Percentiles rank a stretch among this genome's conserved stretches.
These are phyloP conservation scores for Penicillium sp. DNA, from an alignment of 2,329 filamentous ascomycete genomes.

Conservation along the genomic window DNA sequence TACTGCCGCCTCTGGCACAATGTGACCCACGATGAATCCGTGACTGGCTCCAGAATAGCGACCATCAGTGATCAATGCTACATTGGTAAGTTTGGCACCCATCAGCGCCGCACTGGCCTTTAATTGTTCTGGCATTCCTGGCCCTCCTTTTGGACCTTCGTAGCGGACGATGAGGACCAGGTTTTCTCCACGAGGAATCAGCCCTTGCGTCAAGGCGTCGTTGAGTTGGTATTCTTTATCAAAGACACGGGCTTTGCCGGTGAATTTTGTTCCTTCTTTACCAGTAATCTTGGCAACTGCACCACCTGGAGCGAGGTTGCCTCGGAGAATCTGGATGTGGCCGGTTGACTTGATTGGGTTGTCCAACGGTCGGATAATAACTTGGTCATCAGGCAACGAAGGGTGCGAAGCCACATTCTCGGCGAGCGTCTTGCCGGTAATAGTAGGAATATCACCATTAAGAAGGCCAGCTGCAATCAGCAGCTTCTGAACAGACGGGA, in stretches of 20 bases:
- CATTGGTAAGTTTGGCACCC: constrained; percentile 84
- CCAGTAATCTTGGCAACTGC: constrained; percentile 96
- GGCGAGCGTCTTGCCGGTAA: constrained; percentile 82
- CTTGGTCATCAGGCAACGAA: constrained; percentile 75
- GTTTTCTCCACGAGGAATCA: constrained; percentile 76
- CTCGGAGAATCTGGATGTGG: constrained; percentile 85
- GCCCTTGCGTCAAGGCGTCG: constrained; percentile 71
- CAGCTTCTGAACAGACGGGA: constrained; percentile 83
- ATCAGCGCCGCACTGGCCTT: constrained; percentile 88
- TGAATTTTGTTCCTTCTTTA: constrained; percentile 86
- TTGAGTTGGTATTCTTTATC: constrained; percentile 84
- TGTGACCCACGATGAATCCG: constrained; percentile 92
- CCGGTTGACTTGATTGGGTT: constrained; percentile 87
- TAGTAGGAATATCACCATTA: constrained; percentile 77
- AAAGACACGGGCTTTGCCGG: constrained; percentile 80
- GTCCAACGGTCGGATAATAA: constrained; percentile 78
- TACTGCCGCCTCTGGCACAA: constrained; percentile 85
- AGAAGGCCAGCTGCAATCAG: constrained; percentile 77
- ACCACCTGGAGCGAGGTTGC: constrained; percentile 86
- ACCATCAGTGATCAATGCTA: constrained; percentile 91
- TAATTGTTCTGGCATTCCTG: constrained; percentile 95
- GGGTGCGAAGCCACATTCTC: constrained; percentile 81
- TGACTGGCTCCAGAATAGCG: constrained; percentile 87
- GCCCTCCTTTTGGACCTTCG: constrained; percentile 90
- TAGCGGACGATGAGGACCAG: constrained; percentile 90